Base-by-base conservation (phyloP, 139 green algal genomes). In the Marvania coccoides region DNA sequence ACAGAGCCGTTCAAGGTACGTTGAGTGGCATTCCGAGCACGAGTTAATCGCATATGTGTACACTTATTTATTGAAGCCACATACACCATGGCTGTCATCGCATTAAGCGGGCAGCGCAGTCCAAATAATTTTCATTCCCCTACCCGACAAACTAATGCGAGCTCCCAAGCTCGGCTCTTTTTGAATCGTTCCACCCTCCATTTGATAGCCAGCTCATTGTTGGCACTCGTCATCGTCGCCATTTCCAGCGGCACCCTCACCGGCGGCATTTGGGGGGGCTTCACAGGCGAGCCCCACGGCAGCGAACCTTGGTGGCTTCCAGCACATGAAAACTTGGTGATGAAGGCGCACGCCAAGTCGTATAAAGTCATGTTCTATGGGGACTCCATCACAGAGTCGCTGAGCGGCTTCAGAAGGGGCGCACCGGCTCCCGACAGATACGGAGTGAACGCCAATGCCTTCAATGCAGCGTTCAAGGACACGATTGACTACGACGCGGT, bases 321-420 rank as follows among this genome's bases (percentile, higher is more conserved):
- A 9, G 34, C 36, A 29, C 51, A 59, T 12, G 9, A 59, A 59
- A 9, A 59, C 34, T 12, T 59, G 9, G 51, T 59, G 9, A 9
- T 40, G 51, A 12, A 59, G 12, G 51, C 51, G 19, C 9, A 9
- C 12, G 12, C 19, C 36, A 26, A 28, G 9, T 40, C 9, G 12
- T 9, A 9, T 26, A 9, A 9, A 40, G 51, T 76, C 4, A 1
- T 72, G 3, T 72, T 75, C 12, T 76, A 62, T 24, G 69, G 69
- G 4, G 69, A 76, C 58, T 74, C 62, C 7, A 84, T 84, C 51
- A 83, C 62, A 8, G 77, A 84, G 47, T 37, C 51, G 12, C 81
- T 61, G 63, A 24, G 56, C 2, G 73, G 70, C 13, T 73, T 64
- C 3, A 68, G 74, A 26, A 33, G 47, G 12, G 71, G 68, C 14